Percentiles rank a stretch among this genome's conserved stretches.
Evolutionary conservation across 2,329 filamentous ascomycete genomes (phyloP).

Genomic region (Cordyceps militaris): DNA sequence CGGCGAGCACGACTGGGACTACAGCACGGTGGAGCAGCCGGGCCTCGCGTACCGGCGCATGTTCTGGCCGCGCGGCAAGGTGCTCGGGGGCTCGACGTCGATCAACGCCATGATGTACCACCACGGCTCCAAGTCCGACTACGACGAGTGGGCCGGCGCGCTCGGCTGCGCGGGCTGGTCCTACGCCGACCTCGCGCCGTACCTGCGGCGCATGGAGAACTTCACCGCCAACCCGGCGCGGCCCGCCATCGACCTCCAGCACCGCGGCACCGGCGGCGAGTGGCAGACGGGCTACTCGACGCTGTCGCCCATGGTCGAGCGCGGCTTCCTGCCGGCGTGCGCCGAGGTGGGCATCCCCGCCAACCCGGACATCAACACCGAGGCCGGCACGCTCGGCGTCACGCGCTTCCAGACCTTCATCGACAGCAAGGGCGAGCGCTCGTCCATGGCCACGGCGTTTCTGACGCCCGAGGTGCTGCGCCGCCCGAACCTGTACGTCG

Average conservation of each 20-base stretch:
- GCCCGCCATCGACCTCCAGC: conserved; percentile 14
- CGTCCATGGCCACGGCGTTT: conserved; percentile 18
- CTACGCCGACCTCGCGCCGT: conserved; percentile 17
- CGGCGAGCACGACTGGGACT: conserved; percentile 20
- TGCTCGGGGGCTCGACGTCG: conserved; percentile 19
- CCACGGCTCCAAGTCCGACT: conserved; percentile 18
- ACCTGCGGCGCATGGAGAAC: conserved; percentile 17
- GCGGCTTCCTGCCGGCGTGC: conserved; percentile 17
- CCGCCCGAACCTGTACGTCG: conserved; percentile 17
- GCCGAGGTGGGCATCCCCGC: conserved; percentile 12
- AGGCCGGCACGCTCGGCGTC: conserved; percentile 14
- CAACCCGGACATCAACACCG: conserved; percentile 16
- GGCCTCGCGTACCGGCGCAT: conserved; percentile 18
- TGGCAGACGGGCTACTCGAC: conserved; percentile 18
- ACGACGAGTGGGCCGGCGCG: conserved; percentile 16
- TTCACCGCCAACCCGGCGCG: conserved; percentile 16
- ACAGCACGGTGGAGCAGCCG: conserved; percentile 18
- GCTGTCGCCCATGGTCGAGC: conserved; percentile 14
- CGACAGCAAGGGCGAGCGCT: conserved; percentile 16
- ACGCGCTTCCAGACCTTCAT: conserved; percentile 17
- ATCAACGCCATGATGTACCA: conserved; percentile 22
- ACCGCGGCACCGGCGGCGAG: conserved; percentile 13
- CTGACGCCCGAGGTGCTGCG: conserved; percentile 14
- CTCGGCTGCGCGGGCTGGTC: conserved; percentile 17
- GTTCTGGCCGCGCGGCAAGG: conserved; percentile 20